These are phyloP conservation scores for Fusarium bulbicola DNA, from an alignment of 2,329 filamentous ascomycete genomes.

Conservation along the genomic window DNA sequence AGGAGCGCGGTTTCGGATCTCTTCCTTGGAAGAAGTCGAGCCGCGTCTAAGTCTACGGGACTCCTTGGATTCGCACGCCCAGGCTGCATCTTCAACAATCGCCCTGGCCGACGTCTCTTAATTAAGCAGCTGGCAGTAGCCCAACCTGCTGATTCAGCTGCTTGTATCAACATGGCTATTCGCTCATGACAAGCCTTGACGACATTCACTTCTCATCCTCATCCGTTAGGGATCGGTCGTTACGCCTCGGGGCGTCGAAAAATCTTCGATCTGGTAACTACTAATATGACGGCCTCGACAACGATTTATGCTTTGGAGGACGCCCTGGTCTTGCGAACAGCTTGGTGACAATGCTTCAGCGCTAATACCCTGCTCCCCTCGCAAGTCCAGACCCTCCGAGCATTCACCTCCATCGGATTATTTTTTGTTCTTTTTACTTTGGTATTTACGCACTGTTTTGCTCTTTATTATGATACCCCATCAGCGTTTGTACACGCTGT, in stretches of 20 bases:
- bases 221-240: not conserved
- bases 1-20: constrained; percentile 66
- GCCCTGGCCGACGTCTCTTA: constrained; percentile 6
- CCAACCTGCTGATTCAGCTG: constrained; percentile 49
- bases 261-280: not conserved
- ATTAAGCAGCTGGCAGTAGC: constrained; percentile 40
- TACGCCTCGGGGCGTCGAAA: not conserved
- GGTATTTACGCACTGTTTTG: constrained; percentile 36
- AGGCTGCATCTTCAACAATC: constrained; percentile 46
- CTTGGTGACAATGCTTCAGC: constrained; percentile 60
- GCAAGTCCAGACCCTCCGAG: constrained; percentile 1
- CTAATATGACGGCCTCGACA: constrained; percentile 44
- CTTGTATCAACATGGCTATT: constrained; percentile 20
- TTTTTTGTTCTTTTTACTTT: constrained; percentile 28
- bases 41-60: constrained; percentile 36
- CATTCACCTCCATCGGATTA: not conserved
- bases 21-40: constrained; percentile 47
- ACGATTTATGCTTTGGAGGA: constrained; percentile 53
- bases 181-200: constrained; percentile 5
- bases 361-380: constrained; percentile 53
- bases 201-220: constrained; percentile 26
- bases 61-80: not conserved
- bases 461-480: constrained; percentile 54
- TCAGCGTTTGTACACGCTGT: constrained; percentile 57
- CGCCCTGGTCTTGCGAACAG: constrained; percentile 37